phyloP scores from a whole-genome alignment of 192 early-diverging fungal species.

The Backusella morwellensis region DNA sequence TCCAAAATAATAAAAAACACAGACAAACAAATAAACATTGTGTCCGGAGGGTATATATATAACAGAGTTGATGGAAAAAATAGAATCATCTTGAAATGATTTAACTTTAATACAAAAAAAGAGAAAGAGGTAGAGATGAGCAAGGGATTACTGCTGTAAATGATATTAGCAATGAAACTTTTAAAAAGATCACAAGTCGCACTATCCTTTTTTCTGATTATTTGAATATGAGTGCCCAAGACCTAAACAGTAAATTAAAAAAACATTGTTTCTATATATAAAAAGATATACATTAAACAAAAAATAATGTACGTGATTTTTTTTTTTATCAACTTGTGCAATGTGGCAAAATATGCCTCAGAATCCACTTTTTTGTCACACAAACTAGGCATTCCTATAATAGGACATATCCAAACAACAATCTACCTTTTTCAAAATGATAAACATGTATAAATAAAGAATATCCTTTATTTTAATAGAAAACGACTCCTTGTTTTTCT shows the following conservation, averaged over 20 bases:
- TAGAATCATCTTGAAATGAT: neutral
- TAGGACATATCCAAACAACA: neutral
- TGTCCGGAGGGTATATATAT: neutral
- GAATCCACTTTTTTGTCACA: neutral
- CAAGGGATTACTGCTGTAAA: neutral
- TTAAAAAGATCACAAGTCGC: neutral
- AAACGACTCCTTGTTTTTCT: neutral
- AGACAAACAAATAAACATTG: neutral
- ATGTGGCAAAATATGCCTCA: neutral
- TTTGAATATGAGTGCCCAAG: neutral
- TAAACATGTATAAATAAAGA: conserved; percentile 1
- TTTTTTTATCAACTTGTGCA: neutral
- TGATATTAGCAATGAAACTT: neutral
- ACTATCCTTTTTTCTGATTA: neutral
- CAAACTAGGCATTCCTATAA: neutral
- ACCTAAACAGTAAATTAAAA: neutral
- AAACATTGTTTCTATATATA: neutral
- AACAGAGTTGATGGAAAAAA: neutral
- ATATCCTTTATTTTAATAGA: neutral
- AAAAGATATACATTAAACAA: neutral
- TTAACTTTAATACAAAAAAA: neutral
- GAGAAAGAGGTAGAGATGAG: neutral
- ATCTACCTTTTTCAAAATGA: conserved; percentile 1
- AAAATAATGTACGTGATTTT: neutral
- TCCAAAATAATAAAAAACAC: neutral